phyloP scores from a whole-genome alignment of 2,329 filamentous ascomycete genomes.

The Botrytis medusae region DNA sequence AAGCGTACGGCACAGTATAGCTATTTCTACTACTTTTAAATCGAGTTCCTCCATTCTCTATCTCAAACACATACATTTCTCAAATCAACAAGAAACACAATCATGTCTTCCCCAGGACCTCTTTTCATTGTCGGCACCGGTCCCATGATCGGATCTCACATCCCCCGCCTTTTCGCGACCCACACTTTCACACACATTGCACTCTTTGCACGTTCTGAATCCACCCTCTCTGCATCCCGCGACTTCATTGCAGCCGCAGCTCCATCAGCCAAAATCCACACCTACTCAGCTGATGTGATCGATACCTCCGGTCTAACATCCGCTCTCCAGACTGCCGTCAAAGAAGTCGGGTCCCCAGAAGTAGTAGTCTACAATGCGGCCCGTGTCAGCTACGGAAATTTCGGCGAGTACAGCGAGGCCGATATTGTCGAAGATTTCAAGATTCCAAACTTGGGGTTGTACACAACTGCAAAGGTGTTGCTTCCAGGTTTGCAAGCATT shows the following conservation, averaged over 20 bases:
- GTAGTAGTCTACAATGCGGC: conserved; percentile 54
- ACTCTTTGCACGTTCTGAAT: conserved; percentile 9
- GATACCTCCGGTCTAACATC: conserved; percentile 38
- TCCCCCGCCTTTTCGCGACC: conserved; percentile 13
- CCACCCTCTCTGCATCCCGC: not conserved
- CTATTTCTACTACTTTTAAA: not conserved
- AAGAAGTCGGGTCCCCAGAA: conserved; percentile 42
- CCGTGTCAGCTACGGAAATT: conserved; percentile 45
- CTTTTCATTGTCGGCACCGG: conserved; percentile 20
- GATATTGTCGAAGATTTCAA: conserved; percentile 52
- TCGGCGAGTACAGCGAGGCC: conserved; percentile 45
- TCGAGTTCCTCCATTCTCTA: not conserved
- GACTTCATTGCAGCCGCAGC: conserved; percentile 41
- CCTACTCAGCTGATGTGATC: conserved; percentile 9
- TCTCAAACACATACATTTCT: not conserved
- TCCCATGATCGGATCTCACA: conserved; percentile 21
- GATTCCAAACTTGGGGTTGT: conserved; percentile 50
- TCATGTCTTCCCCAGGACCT: conserved; percentile 18
- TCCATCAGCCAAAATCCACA: conserved; percentile 3
- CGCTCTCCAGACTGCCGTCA: conserved; percentile 44
- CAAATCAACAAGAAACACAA: not conserved
- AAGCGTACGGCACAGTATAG: not conserved
- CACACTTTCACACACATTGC: conserved; percentile 9
- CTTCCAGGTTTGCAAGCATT: conserved; percentile 4
- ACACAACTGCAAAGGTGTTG: conserved; percentile 38